Conservation (phyloP, 73 alveolate species). For the Effrenium voratum region DNA sequence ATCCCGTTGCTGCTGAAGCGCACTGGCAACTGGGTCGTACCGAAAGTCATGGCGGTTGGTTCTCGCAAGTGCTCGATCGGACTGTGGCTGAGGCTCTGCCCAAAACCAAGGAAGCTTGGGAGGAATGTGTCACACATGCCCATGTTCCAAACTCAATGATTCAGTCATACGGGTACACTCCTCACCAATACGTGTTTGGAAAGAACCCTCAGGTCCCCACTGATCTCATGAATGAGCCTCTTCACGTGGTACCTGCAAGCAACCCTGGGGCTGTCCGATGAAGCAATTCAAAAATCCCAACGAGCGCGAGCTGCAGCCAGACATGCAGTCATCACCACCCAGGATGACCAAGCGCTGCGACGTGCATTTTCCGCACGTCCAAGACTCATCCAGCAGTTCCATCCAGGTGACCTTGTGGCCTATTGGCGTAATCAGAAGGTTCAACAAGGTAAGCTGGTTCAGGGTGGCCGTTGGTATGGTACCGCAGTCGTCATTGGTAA, state of each 20-base stretch:
- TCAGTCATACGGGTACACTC: not conserved
- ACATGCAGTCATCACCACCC: not conserved
- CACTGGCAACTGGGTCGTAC: constrained; percentile 19
- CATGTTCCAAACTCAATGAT: not conserved
- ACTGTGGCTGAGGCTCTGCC: not conserved
- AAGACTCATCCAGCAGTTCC: not conserved
- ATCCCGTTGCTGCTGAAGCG: not conserved
- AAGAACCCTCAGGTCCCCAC: not conserved
- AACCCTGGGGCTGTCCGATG: not conserved
- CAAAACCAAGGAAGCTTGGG: not conserved
- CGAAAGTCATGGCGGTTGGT: constrained; percentile 23
- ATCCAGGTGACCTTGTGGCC: not conserved
- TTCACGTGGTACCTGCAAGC: not conserved
- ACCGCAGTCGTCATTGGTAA: constrained; percentile 1
- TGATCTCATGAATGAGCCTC: not conserved
- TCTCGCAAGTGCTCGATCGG: not conserved
- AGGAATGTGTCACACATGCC: not conserved
- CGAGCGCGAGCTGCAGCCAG: constrained; percentile 1
- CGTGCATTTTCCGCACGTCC: constrained; percentile 20
- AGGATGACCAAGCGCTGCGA: constrained; percentile 23
- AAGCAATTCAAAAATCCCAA: not conserved
- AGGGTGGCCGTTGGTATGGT: constrained; percentile 28
- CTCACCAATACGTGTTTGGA: not conserved
- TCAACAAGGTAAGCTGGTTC: not conserved
- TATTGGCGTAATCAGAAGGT: constrained; percentile 32